Conservation (phyloP, 1,139 yeast species). For the Blastobotrys arbuscula region DNA sequence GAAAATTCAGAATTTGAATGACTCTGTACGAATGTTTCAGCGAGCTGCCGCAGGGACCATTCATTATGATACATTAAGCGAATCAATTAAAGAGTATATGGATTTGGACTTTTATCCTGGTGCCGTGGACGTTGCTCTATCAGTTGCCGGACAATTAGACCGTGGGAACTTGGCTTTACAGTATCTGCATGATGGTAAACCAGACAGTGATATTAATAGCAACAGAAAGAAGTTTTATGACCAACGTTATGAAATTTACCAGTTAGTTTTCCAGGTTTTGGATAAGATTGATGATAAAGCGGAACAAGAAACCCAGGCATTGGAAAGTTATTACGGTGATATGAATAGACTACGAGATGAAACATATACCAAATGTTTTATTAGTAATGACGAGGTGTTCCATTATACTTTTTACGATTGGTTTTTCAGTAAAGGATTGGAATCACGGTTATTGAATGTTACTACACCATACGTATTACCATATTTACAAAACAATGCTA, state of each 20-base stretch:
- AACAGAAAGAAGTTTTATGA: slow-evolving; percentile 39
- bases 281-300: slow-evolving; percentile 67
- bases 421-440: slow-evolving; percentile 74
- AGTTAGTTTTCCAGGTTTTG: slow-evolving; percentile 66
- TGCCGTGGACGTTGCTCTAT: slow-evolving; percentile 76
- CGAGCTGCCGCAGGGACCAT: slow-evolving; percentile 76
- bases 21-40: slow-evolving; percentile 71
- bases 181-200: slow-evolving; percentile 47
- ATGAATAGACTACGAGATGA: slow-evolving; percentile 59
- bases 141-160: slow-evolving; percentile 67
- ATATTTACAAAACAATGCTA: slow-evolving; percentile 70
- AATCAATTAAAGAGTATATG: slow-evolving; percentile 72
- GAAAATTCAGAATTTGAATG: slow-evolving; percentile 61
- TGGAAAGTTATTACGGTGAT: slow-evolving; percentile 22
- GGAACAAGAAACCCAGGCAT: slow-evolving; percentile 37
- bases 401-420: slow-evolving; percentile 91
- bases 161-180: slow-evolving; percentile 51
- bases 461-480: slow-evolving; percentile 76
- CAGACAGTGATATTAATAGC: slow-evolving; percentile 41
- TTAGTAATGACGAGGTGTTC: slow-evolving; percentile 71
- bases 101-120: slow-evolving; percentile 76
- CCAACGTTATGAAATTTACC: slow-evolving; percentile 57
- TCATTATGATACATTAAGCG: slow-evolving; percentile 73
- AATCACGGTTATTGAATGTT: slow-evolving; percentile 70
- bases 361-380: slow-evolving; percentile 69